A percentile compares a stretch with the other conserved stretches of the same genome.
phyloP scores from a whole-genome alignment of 805 yeast genomes.

The Myxozyma neotropica region DNA sequence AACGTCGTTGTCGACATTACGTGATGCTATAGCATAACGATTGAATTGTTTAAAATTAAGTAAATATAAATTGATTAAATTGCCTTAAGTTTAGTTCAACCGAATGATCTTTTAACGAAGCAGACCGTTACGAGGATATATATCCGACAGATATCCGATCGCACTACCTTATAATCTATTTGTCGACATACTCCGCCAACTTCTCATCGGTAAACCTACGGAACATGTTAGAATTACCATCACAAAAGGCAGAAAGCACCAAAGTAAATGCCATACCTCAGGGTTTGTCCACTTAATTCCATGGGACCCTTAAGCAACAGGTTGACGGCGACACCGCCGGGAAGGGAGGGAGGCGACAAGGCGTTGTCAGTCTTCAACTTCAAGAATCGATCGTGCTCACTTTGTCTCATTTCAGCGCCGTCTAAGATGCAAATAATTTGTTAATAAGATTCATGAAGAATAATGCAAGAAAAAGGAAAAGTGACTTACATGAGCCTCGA shows the following conservation, averaged over 20 bases:
- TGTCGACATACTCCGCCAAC: slow-evolving; percentile 18
- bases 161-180: neutral
- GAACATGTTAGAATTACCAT: neutral
- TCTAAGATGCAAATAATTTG: slow-evolving; percentile 41
- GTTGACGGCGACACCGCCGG: slow-evolving; percentile 70
- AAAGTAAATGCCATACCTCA: slow-evolving; percentile 51
- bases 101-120: no score
- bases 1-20: no score
- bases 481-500: slow-evolving; percentile 54
- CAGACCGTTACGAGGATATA: no score
- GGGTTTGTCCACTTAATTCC: slow-evolving; percentile 65
- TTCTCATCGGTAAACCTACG: slow-evolving; percentile 22
- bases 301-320: slow-evolving; percentile 60
- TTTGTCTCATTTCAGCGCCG: slow-evolving; percentile 61
- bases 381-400: slow-evolving; percentile 61
- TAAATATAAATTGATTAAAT: no score
- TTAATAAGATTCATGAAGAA: neutral
- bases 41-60: no score
- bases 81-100: no score
- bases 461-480: neutral
- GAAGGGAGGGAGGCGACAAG: slow-evolving; percentile 68
- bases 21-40: no score
- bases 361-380: slow-evolving; percentile 60
- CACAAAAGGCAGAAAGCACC: slow-evolving; percentile 42
- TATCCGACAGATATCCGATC: no score